Base-by-base conservation (phyloP, 768 basidiomycete species). In the Sarcodon sp. region DNA sequence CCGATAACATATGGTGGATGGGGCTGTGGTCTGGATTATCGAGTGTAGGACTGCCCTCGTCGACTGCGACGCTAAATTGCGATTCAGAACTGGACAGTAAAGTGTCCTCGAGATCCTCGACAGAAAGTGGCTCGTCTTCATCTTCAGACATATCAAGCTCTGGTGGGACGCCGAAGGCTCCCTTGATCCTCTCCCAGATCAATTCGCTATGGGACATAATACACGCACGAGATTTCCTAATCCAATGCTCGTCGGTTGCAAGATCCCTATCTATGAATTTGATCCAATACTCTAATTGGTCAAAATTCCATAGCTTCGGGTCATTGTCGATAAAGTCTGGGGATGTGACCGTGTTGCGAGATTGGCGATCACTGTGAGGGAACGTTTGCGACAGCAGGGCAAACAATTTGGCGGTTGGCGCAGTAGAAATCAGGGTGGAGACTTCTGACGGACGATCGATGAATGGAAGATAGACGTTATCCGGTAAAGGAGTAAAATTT, bases 161-260 rank as follows among this genome's bases (percentile, higher is more conserved):
- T 0, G 82, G 83, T 8, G 91, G 90, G 4, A 91, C 82, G 4
- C 91, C 91, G 1, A 96, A 68, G 0, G 87, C 89, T 32, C 79
- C 83, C 57, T 91, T 92, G 57, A 93, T 68, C 49, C 89, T 76
- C 61, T 93, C 89, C 91, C 91, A 96, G 48, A 93, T 81, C 36
- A 90, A 76, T 57, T 93, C 90, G 11, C 80, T 84, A 53, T 81
- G 82, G 21, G 75, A 65, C 16, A 85, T 69, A 55, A 94, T 75
- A 55, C 88, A 90, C 47, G 71, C 73, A n/a, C 88, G 79, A 0
- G 80, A 76, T 8, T 75, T 74, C 56, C 72, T 69, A 43, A 83
- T 77, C 87, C 88, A 96, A 32, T 77, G 57, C 15, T 72, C 69
- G 56, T 96, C 91, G 3, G 79, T 69, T 0, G 72, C 79, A 33